A percentile compares a stretch with the other conserved stretches of the same genome.
Conservation (phyloP, 2,329 filamentous ascomycete genomes). For the Coleophoma eucalyptorum region DNA sequence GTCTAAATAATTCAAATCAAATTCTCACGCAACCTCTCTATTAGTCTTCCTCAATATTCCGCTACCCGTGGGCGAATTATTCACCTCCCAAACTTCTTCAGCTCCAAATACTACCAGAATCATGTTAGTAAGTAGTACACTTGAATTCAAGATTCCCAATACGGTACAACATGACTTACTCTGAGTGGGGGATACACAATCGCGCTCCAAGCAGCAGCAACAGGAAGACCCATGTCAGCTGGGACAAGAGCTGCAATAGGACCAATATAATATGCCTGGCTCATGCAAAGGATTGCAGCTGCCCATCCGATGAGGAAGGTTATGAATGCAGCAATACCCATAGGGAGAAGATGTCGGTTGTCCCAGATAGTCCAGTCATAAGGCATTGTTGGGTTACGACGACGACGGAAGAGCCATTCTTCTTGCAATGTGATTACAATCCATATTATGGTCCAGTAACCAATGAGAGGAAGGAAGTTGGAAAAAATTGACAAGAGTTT, state of each 20-base stretch:
- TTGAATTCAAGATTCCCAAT: not conserved
- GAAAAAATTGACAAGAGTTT: not conserved
- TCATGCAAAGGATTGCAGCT: slow-evolving; percentile 61
- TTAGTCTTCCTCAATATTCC: too few species aligned
- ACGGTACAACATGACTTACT: not conserved
- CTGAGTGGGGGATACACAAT: not conserved
- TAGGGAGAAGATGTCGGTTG: slow-evolving; percentile 49
- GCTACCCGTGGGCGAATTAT: too few species aligned
- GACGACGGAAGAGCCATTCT: slow-evolving; percentile 58
- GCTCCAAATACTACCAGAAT: not conserved
- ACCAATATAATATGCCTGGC: slow-evolving; percentile 64
- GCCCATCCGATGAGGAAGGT: slow-evolving; percentile 61
- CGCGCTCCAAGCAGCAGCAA: not conserved
- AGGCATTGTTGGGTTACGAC: slow-evolving; percentile 20
- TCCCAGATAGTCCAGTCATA: slow-evolving; percentile 61
- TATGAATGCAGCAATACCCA: slow-evolving; percentile 54
- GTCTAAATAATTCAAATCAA: too few species aligned
- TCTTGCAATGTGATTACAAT: slow-evolving; percentile 44
- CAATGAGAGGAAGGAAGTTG: not conserved
- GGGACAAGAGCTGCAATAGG: slow-evolving; percentile 40
- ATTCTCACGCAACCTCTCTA: too few species aligned
- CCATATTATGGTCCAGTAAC: not conserved
- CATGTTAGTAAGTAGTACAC: not conserved
- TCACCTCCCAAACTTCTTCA: not conserved
- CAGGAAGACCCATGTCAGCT: not conserved